phyloP scores from a whole-genome alignment of 225 moss, liverwort and hornwort species.

The Ulota crispa region DNA sequence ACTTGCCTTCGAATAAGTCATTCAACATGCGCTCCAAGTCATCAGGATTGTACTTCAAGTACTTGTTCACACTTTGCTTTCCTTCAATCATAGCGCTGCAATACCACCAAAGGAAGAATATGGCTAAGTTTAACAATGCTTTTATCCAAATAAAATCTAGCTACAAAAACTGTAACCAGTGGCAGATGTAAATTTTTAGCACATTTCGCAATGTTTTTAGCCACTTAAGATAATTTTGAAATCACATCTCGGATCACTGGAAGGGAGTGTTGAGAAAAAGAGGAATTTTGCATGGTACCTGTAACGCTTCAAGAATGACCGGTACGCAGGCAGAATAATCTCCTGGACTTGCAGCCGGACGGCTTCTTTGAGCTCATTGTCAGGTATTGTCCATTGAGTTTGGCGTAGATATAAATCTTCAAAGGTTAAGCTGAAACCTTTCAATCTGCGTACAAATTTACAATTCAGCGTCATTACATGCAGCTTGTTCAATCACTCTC shows the following conservation, averaged over 20 bases:
- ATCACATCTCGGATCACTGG: no score
- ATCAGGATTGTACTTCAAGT: conserved; percentile 76
- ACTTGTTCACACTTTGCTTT: conserved; percentile 80
- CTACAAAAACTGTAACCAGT: no score
- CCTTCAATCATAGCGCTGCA: conserved; percentile 72
- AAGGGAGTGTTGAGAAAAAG: background rate
- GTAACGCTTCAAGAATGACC: conserved; percentile 81
- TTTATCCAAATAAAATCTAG: no score
- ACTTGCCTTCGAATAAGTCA: conserved; percentile 92
- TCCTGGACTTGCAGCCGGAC: conserved; percentile 86
- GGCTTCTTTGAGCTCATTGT: conserved; percentile 78
- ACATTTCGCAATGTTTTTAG: no score
- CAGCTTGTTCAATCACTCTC: background rate
- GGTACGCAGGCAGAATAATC: conserved; percentile 83
- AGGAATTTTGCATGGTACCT: conserved; percentile 42
- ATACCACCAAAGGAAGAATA: background rate
- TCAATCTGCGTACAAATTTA: conserved; percentile 56
- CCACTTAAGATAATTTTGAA: no score
- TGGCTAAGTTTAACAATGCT: no score
- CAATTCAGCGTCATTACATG: background rate
- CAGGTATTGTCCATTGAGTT: conserved; percentile 88
- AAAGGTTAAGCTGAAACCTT: conserved; percentile 72
- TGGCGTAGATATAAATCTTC: conserved; percentile 82
- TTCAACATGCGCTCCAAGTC: conserved; percentile 79
- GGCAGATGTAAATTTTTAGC: no score